Evolutionary conservation across 2,329 filamentous ascomycete species (phyloP).

Genomic region (Dothideomycetes sp.): DNA sequence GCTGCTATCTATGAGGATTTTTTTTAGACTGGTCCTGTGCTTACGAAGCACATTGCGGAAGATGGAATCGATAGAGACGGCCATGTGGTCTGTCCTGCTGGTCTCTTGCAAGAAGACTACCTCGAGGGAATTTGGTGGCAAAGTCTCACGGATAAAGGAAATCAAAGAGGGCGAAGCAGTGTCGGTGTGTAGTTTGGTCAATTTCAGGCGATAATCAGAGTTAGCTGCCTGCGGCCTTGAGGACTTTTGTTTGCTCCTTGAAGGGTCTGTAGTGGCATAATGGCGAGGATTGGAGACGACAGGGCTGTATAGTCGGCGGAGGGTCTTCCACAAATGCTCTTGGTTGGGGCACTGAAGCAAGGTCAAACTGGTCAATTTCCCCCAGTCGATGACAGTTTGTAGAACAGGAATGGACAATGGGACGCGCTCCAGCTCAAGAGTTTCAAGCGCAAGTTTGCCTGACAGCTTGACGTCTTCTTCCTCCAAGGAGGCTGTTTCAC

Average conservation of each 20-base stretch:
- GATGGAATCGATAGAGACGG: conserved; percentile 57
- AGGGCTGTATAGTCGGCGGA: conserved; percentile 36
- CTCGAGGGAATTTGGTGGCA: conserved; percentile 71
- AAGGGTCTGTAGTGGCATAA: background rate
- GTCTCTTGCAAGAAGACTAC: conserved; percentile 66
- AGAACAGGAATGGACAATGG: conserved; percentile 62
- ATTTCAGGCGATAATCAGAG: conserved; percentile 37
- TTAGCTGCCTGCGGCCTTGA: background rate
- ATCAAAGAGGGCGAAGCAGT: conserved; percentile 58
- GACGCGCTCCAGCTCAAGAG: conserved; percentile 64
- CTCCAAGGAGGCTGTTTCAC: no score
- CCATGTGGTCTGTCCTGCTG: conserved; percentile 39
- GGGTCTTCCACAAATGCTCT: conserved; percentile 63
- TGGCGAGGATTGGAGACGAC: background rate
- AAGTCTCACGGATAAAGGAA: conserved; percentile 62
- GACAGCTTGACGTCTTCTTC: background rate
- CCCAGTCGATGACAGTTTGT: conserved; percentile 64
- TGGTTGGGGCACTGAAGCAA: conserved; percentile 63
- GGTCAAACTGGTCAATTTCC: conserved; percentile 57
- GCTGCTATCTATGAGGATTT: conserved; percentile 63
- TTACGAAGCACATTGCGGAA: conserved; percentile 58
- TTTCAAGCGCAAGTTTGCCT: conserved; percentile 52
- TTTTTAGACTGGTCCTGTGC: conserved; percentile 61
- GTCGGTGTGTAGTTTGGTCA: conserved; percentile 69
- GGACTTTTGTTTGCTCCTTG: background rate